A percentile compares a stretch with the other conserved stretches of the same genome.
These are phyloP conservation scores for Berkeleyomyces basicola DNA, from an alignment of 2,329 filamentous ascomycete species.

Conservation along the genomic window DNA sequence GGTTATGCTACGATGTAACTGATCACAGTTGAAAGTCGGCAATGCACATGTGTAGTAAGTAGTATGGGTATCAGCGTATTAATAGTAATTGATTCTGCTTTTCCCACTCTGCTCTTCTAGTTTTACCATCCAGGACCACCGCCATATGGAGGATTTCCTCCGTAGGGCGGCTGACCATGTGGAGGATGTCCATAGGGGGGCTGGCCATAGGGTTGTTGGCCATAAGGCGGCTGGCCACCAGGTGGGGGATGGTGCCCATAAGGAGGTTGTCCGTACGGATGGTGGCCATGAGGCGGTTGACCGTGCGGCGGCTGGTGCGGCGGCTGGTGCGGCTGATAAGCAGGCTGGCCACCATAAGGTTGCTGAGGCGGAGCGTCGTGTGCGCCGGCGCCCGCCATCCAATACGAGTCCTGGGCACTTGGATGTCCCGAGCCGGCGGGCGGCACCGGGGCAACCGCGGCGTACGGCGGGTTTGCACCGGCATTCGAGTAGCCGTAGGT, in stretches of 20 bases:
- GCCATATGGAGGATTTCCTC: slow-evolving; percentile 3
- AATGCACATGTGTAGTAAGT: not conserved
- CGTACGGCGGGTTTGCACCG: not conserved
- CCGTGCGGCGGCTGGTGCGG: not conserved
- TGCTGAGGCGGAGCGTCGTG: not conserved
- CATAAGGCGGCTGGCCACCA: not conserved
- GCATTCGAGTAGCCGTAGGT: slow-evolving; percentile 9
- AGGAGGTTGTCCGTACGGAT: not conserved
- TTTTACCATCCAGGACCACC: not conserved
- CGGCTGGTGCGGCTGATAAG: not conserved
- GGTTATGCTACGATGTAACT: not conserved
- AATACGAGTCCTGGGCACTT: slow-evolving; percentile 9
- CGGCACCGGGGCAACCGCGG: not conserved
- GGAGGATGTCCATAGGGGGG: not conserved
- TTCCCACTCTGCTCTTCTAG: not conserved
- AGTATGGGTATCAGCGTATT: not conserved
- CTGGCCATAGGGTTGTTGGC: not conserved
- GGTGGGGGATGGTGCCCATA: not conserved
- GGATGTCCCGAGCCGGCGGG: not conserved
- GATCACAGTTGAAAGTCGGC: not conserved
- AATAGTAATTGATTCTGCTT: not conserved
- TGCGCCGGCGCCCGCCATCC: slow-evolving; percentile 3
- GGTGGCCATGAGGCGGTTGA: not conserved
- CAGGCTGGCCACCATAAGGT: not conserved
- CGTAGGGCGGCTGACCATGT: not conserved